These are phyloP conservation scores for Neurospora sublineolata DNA, from an alignment of 495 filamentous ascomycete species.

Conservation along the genomic window DNA sequence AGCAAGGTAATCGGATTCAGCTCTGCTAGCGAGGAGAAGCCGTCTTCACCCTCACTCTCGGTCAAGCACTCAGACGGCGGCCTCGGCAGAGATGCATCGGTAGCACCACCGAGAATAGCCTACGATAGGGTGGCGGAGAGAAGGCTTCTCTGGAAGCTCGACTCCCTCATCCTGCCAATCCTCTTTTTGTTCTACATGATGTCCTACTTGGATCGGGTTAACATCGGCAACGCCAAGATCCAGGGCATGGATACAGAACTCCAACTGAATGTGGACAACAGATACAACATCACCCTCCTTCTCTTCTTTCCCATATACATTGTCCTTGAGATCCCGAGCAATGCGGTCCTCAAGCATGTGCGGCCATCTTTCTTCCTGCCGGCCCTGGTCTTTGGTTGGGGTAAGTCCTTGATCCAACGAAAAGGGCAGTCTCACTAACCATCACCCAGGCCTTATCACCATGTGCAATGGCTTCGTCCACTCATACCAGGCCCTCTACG, in stretches of 20 bases:
- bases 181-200: slow-evolving; percentile 33
- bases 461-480: slow-evolving; percentile 31
- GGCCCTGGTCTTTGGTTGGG: slow-evolving; percentile 25
- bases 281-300: slow-evolving; percentile 51
- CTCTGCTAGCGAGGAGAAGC: too few relatives aligned
- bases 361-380: slow-evolving; percentile 54
- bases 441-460: slow-evolving; percentile 13
- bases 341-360: slow-evolving; percentile 48
- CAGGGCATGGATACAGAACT: slow-evolving; percentile 50
- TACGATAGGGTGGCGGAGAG: slow-evolving; percentile 10
- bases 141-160: slow-evolving; percentile 25
- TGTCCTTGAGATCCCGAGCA: slow-evolving; percentile 53
- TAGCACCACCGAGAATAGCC: too few relatives aligned
- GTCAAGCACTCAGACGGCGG: background rate
- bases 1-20: slow-evolving; percentile 2
- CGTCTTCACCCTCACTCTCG: background rate
- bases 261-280: slow-evolving; percentile 38
- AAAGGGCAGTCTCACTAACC: too few relatives aligned
- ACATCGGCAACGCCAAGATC: slow-evolving; percentile 53
- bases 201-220: slow-evolving; percentile 42
- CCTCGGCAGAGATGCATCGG: background rate
- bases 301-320: slow-evolving; percentile 59
- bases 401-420: too few relatives aligned
- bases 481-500: slow-evolving; percentile 25
- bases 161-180: slow-evolving; percentile 27